These are phyloP conservation scores for Rhizopus sp. DNA, from an alignment of 371 early-diverging fungal genomes.

Conservation along the genomic window DNA sequence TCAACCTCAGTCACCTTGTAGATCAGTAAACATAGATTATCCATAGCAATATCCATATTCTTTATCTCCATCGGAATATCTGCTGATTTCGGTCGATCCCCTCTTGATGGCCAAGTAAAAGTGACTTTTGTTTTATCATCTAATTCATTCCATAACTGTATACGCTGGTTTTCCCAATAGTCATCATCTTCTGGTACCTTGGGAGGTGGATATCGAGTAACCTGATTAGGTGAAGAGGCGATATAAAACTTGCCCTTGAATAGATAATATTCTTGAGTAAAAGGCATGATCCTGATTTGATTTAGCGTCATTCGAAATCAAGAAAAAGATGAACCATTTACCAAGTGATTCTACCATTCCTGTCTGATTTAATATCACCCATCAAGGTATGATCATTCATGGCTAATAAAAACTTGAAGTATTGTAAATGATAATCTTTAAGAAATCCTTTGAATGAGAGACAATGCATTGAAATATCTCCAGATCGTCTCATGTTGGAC, in stretches of 20 bases:
- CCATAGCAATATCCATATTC: slow-evolving; percentile 67
- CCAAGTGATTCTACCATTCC: slow-evolving; percentile 58
- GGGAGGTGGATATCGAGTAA: slow-evolving; percentile 71
- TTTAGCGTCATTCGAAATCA: background rate
- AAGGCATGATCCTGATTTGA: slow-evolving; percentile 65
- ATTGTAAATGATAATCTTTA: slow-evolving; percentile 50
- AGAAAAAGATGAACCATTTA: slow-evolving; percentile 19
- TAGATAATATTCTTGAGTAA: slow-evolving; percentile 67
- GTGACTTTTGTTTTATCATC: slow-evolving; percentile 57
- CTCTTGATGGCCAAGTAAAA: slow-evolving; percentile 74
- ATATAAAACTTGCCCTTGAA: slow-evolving; percentile 74
- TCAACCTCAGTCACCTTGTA: slow-evolving; percentile 70
- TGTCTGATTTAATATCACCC: slow-evolving; percentile 65
- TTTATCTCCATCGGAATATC: slow-evolving; percentile 58
- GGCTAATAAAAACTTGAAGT: slow-evolving; percentile 55
- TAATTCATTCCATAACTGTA: slow-evolving; percentile 60
- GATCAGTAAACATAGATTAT: slow-evolving; percentile 74
- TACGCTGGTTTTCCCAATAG: slow-evolving; percentile 72
- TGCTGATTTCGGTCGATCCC: slow-evolving; percentile 53
- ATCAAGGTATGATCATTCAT: slow-evolving; percentile 62
- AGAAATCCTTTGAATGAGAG: slow-evolving; percentile 57
- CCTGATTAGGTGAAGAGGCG: slow-evolving; percentile 70
- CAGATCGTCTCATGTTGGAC: slow-evolving; percentile 50
- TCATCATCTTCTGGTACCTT: slow-evolving; percentile 50
- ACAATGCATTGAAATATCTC: slow-evolving; percentile 52